Percentiles rank a stretch among this genome's conserved stretches.
Conservation (phyloP, 2,329 filamentous ascomycete genomes). For the Fusarium nurragi region DNA sequence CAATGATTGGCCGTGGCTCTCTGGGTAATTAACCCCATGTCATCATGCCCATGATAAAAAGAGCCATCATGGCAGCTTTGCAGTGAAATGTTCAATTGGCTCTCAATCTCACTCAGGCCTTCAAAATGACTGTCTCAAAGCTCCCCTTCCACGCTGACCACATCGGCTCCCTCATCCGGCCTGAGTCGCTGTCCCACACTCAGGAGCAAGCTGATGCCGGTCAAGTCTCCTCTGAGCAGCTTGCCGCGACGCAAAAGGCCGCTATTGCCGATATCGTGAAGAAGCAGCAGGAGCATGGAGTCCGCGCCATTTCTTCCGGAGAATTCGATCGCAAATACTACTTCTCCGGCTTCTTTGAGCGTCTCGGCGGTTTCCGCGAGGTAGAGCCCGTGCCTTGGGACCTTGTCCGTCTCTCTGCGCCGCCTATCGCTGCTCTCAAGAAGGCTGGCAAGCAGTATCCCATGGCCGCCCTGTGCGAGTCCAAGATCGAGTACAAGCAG, state of each 20-base stretch:
- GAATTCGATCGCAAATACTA: conserved; percentile 69
- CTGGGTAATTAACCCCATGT: conserved; percentile 27
- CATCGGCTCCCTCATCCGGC: conserved; percentile 75
- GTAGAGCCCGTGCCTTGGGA: conserved; percentile 53
- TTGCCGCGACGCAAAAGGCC: conserved; percentile 66
- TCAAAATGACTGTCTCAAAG: conserved; percentile 41
- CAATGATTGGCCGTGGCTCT: conserved; percentile 8
- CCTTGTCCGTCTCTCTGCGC: conserved; percentile 50
- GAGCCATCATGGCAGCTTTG: conserved; percentile 24
- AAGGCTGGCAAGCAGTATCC: conserved; percentile 51
- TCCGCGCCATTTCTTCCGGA: conserved; percentile 73
- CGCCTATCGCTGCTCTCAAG: conserved; percentile 52
- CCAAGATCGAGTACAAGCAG: conserved; percentile 54
- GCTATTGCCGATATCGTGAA: conserved; percentile 72
- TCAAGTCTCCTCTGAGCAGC: conserved; percentile 54
- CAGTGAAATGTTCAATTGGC: conserved; percentile 10
- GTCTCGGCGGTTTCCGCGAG: conserved; percentile 53
- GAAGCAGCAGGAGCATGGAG: conserved; percentile 69
- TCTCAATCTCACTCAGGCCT: not conserved
- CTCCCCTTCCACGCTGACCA: conserved; percentile 77
- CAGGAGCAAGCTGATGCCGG: conserved; percentile 58
- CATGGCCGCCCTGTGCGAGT: conserved; percentile 54
- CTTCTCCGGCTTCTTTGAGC: conserved; percentile 61
- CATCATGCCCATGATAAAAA: conserved; percentile 37
- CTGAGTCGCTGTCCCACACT: conserved; percentile 67